Conservation (phyloP, 345 rosid species). For the Brassica nigra region DNA sequence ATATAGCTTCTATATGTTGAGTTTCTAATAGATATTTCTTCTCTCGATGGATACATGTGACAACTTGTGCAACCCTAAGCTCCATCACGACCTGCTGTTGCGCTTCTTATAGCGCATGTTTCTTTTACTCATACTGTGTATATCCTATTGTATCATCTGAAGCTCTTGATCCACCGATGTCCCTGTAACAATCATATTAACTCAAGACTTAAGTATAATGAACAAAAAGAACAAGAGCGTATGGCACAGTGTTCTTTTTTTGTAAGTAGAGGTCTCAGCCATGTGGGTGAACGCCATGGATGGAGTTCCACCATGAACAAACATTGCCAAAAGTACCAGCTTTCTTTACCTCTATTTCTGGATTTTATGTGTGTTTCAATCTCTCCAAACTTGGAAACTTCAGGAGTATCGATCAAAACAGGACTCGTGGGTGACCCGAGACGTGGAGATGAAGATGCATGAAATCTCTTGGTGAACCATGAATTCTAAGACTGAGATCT, state of each 20-base stretch:
- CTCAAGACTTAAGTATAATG: background rate
- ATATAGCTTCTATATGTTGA: too few species aligned
- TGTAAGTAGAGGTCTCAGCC: background rate
- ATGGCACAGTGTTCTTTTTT: background rate
- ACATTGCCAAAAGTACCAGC: background rate
- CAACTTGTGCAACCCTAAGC: too few species aligned
- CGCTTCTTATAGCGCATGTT: too few species aligned
- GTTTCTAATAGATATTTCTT: too few species aligned
- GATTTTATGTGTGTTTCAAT: conserved; percentile 84
- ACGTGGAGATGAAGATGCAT: conserved; percentile 27
- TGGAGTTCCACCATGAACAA: too few species aligned
- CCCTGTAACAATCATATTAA: background rate
- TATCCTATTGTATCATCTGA: too few species aligned
- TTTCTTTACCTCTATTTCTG: conserved; percentile 59
- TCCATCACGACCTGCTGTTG: too few species aligned
- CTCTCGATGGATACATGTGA: conserved; percentile 21
- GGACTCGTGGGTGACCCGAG: conserved; percentile 20
- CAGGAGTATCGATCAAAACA: conserved; percentile 45
- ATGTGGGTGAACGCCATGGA: too few species aligned
- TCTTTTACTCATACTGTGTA: too few species aligned
- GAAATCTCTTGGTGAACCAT: conserved; percentile 40
- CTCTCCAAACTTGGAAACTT: conserved; percentile 60
- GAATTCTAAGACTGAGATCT: conserved; percentile 23
- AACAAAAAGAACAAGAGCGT: background rate
- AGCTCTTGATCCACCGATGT: too few species aligned